A percentile compares a stretch with the other conserved stretches of the same genome.
Conservation (phyloP, 106 monocot genomes). For the Phalaenopsis equestris region DNA sequence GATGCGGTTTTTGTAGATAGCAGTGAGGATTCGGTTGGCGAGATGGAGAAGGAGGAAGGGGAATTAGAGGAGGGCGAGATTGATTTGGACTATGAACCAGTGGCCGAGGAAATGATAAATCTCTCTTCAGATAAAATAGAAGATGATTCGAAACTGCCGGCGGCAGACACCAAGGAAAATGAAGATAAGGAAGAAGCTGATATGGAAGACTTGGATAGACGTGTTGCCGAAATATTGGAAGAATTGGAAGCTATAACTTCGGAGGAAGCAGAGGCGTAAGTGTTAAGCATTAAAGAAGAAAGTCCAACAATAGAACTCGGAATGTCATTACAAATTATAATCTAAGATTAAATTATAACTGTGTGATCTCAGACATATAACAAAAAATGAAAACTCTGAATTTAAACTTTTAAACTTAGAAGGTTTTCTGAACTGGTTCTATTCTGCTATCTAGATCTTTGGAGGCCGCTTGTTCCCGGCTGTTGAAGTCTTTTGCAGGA, state of each 20-base stretch:
- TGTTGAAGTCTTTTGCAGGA: constrained; percentile 48
- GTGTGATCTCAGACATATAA: not conserved
- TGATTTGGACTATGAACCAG: constrained; percentile 25
- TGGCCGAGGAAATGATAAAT: constrained; percentile 14
- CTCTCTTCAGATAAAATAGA: constrained; percentile 10
- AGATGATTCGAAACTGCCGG: constrained; percentile 12
- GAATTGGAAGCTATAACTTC: constrained; percentile 60
- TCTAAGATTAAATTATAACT: not conserved
- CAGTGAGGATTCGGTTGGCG: constrained; percentile 11
- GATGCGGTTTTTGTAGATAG: constrained; percentile 24
- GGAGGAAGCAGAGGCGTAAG: constrained; percentile 83
- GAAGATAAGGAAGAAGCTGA: constrained; percentile 25
- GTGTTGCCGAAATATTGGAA: constrained; percentile 53
- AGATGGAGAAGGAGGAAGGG: constrained; percentile 68
- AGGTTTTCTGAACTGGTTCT: constrained; percentile 7
- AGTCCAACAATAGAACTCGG: not conserved
- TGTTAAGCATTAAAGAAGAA: not conserved
- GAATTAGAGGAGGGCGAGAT: constrained; percentile 95
- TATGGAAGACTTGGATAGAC: constrained; percentile 59
- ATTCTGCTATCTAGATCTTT: constrained; percentile 56
- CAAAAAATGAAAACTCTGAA: not conserved
- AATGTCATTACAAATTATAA: not conserved
- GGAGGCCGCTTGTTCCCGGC: constrained; percentile 46
- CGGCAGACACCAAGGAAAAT: constrained; percentile 7
- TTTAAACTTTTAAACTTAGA: not conserved